Evolutionary conservation across 2,329 filamentous ascomycete genomes (phyloP), one percentile per base, ranked within the genome.

Genomic region (Talaromyces piceae): DNA sequence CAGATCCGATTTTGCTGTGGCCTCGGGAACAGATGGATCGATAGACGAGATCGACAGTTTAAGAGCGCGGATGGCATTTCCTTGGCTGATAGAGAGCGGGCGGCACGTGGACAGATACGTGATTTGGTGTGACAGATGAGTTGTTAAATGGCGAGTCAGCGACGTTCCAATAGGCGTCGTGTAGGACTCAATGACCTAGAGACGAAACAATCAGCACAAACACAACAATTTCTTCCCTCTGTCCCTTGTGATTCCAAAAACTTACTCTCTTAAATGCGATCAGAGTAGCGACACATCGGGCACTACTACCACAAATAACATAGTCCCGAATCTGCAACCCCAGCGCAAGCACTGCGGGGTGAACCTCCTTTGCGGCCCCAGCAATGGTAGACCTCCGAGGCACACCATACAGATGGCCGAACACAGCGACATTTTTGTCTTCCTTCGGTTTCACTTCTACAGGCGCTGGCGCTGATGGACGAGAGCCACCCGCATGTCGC

Each of bases 61-160:
- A 46, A 98, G 79, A 78, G 90, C 91, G 50, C 93, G 83, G 65
- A 98, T 95, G 30, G 90, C 90, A 67, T 97, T 98, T 54, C 93
- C 93, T 84, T 97, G 95, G 56, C 88, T 89, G 70, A 95, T 93
- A 58, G 88, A 94, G 72, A 98, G 87, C 28, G 93, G 91, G n/a
- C 93, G 84, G 64, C 91, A 96, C 59, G 89, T 89, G 54, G 88
- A 88, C 54, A 98, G 80, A 65, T 94, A 96, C 58, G 94, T 90
- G 63, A 98, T 96, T 70, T 98, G 93, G 31, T 91, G 88, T 63
- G 90, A 93, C 54, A 98, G 82, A 69, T 97, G 89, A 9, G 88
- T 87, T 27, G 89, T 93, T 61, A 98, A 84, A 73, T 98, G 91
- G 28, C 93, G 85, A 18, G 90, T 87, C 39, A 98, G 80, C 37